Conservation (phyloP, 148 eudicot species). For the Camellia sinensis region DNA sequence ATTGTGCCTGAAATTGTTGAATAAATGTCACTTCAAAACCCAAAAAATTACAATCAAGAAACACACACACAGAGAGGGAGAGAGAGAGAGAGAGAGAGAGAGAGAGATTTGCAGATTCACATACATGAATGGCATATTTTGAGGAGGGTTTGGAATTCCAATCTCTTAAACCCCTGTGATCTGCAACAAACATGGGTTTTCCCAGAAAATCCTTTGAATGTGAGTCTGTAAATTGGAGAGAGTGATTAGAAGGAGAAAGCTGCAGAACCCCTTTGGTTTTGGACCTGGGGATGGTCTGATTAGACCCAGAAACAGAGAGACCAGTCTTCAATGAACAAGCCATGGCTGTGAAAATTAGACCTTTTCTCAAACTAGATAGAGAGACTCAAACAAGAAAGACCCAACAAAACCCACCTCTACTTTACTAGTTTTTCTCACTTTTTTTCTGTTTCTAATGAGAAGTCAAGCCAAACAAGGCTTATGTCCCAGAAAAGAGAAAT, state of each 20-base stretch:
- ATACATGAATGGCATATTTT: constrained; percentile 29
- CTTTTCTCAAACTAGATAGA: not conserved
- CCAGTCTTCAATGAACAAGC: constrained; percentile 31
- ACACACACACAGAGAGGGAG: not conserved
- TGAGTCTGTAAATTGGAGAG: constrained; percentile 13
- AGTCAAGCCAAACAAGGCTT: not conserved
- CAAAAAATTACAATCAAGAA: not conserved
- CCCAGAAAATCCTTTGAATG: constrained; percentile 22
- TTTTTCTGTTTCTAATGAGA: not conserved
- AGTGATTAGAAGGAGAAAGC: constrained; percentile 14
- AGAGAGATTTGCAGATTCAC: not conserved
- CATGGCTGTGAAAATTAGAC: constrained; percentile 19
- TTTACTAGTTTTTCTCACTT: not conserved
- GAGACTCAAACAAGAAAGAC: constrained; percentile 13
- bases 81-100: not conserved
- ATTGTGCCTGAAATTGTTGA: constrained; percentile 42
- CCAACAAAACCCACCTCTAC: constrained; percentile 1
- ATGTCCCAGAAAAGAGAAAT: not conserved
- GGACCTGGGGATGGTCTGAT: constrained; percentile 2
- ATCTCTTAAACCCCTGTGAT: constrained; percentile 25
- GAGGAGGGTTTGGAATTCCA: constrained; percentile 24
- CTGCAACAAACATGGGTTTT: constrained; percentile 21
- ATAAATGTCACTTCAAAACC: not conserved
- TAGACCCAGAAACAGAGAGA: constrained; percentile 24
- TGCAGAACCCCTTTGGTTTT: constrained; percentile 10